Conservation (phyloP, 176 grass and related monocot species). For the Leersia perrieri region DNA sequence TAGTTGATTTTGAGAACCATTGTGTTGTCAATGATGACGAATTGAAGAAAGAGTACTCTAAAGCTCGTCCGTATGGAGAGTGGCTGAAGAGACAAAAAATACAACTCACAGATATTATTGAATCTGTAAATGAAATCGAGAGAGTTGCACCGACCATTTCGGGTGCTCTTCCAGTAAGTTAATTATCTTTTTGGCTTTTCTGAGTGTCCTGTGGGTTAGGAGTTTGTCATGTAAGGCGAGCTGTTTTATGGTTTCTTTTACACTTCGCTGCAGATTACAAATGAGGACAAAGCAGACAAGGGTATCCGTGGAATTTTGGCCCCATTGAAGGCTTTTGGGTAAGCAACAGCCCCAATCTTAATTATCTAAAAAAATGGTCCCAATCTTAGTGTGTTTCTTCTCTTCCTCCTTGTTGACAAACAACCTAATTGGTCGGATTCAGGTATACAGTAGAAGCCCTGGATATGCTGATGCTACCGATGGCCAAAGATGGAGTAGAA, state of each 20-base stretch:
- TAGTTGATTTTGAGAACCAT: slow-evolving; percentile 70
- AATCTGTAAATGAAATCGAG: slow-evolving; percentile 39
- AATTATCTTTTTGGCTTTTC: neutral
- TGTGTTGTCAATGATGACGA: slow-evolving; percentile 56
- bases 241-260: slow-evolving; percentile 10
- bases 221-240: neutral
- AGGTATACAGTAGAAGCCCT: slow-evolving; percentile 60
- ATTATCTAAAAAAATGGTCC: no score
- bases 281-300: slow-evolving; percentile 26
- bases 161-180: slow-evolving; percentile 46
- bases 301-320: slow-evolving; percentile 63
- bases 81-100: slow-evolving; percentile 60
- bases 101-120: slow-evolving; percentile 44
- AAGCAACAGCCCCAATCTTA: slow-evolving; percentile 13
- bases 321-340: slow-evolving; percentile 90
- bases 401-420: neutral
- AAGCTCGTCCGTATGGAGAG: slow-evolving; percentile 41
- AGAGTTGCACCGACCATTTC: slow-evolving; percentile 38
- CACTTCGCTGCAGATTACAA: slow-evolving; percentile 23
- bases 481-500: slow-evolving; percentile 58
- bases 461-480: slow-evolving; percentile 61
- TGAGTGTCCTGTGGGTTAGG: neutral
- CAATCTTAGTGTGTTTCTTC: neutral
- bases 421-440: slow-evolving; percentile 17
- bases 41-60: slow-evolving; percentile 48